Base-by-base conservation (phyloP, 2,329 filamentous ascomycete species). In the Cladosporium oxysporum region DNA sequence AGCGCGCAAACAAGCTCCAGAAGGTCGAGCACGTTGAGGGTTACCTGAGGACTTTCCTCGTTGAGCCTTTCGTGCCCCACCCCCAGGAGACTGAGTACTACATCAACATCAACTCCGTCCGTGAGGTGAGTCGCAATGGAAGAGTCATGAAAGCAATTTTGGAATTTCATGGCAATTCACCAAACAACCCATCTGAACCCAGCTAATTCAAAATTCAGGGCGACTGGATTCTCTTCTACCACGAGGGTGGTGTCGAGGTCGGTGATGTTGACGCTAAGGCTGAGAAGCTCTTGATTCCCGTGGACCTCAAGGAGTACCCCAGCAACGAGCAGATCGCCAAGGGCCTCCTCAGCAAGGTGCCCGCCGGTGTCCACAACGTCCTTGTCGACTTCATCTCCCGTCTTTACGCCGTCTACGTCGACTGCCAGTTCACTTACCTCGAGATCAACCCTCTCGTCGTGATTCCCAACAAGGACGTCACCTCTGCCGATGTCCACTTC, bases 361-460 rank as follows among this genome's bases (percentile, higher is more conserved):
- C 95, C 76, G 84, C 92, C 83, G 94, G 94, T 79, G 87, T 99
- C 62, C 95, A 99, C 88, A 97, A 97, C 78, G 95, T 99, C 77
- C 88, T 99, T 67, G 91, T 99, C 70, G 95, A 99, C 87, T 99
- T 99, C 87, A 99, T 99, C 84, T 92, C 92, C 77, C 90, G 95
- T 76, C 87, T 99, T 72, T 99, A 99, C 80, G 95, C 94, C 75
- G 95, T 99, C 83, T 99, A 98, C 78, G 95, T 98, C 71, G 95
- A 99, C 86, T 96, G 92, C 88, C 95, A 99, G 83, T 99, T 99
- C 88, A 98, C 95, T 77, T 99, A 99, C 85, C 92, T 99, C 75
- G 95, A 99, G 84, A 99, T 99, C 87, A 99, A 99, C 89, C 95
- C 95, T 74, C 85, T 99, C 71, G 95, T 99, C 69, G 95, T 97